Conservation (phyloP, 2,329 filamentous ascomycete genomes). For the Blastomyces emzantsi region DNA sequence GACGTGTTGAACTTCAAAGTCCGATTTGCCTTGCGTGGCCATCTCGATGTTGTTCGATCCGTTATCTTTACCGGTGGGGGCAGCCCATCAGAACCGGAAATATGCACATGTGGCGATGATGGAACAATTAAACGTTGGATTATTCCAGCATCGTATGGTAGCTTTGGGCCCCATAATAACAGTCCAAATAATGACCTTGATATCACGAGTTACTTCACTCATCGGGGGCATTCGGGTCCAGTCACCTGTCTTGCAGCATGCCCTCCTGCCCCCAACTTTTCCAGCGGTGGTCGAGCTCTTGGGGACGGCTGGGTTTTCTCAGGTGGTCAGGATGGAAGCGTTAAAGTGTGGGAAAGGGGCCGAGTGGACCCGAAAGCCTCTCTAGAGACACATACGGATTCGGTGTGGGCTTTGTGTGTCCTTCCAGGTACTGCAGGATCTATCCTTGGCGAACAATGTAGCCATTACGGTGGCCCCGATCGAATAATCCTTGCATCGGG, state of each 20-base stretch:
- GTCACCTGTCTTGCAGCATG: slow-evolving; percentile 82
- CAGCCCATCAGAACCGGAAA: slow-evolving; percentile 89
- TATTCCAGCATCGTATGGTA: slow-evolving; percentile 71
- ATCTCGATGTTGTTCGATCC: slow-evolving; percentile 85
- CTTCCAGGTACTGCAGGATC: slow-evolving; percentile 72
- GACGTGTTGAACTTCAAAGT: slow-evolving; percentile 82
- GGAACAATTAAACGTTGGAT: slow-evolving; percentile 96
- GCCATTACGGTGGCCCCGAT: slow-evolving; percentile 68
- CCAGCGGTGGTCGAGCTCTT: slow-evolving; percentile 74
- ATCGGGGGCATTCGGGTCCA: slow-evolving; percentile 83
- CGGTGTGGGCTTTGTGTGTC: slow-evolving; percentile 91
- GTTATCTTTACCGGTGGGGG: slow-evolving; percentile 96
- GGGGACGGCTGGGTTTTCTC: slow-evolving; percentile 99
- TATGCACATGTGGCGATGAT: slow-evolving; percentile 92
- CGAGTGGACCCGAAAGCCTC: slow-evolving; percentile 92
- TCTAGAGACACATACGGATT: slow-evolving; percentile 87
- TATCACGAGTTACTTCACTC: slow-evolving; percentile 87
- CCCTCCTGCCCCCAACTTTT: slow-evolving; percentile 78
- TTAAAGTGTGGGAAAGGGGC: slow-evolving; percentile 92
- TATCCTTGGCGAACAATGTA: slow-evolving; percentile 65
- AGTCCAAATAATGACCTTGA: slow-evolving; percentile 69
- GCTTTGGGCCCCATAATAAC: slow-evolving; percentile 43
- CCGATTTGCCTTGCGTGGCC: slow-evolving; percentile 80
- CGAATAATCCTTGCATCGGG: slow-evolving; percentile 86
- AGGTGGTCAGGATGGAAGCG: slow-evolving; percentile 84